Conservation (phyloP, 1,284 basidiomycete genomes). For the Apiotrichum veenhuisii region DNA sequence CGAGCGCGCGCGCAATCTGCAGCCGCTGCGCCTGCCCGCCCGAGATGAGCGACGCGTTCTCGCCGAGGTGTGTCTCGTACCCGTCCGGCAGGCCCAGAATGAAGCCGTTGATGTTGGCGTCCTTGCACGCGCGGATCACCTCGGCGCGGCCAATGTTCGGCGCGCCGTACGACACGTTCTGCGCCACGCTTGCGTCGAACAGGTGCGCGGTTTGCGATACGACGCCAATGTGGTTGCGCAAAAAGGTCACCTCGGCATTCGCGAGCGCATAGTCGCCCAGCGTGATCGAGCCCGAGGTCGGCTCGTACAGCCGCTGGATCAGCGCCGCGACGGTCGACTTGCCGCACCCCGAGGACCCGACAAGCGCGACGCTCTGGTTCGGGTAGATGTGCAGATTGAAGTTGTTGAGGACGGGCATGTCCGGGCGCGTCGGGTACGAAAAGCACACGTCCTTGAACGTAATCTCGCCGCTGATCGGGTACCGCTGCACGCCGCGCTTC, state of each 20-base stretch:
- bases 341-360: slow-evolving; percentile 81
- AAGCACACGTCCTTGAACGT: slow-evolving; percentile 70
- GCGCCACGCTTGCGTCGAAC: slow-evolving; percentile 76
- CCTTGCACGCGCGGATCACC: slow-evolving; percentile 64
- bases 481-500: slow-evolving; percentile 62
- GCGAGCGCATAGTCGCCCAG: slow-evolving; percentile 54
- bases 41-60: slow-evolving; percentile 81
- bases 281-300: slow-evolving; percentile 60
- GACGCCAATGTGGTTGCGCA: slow-evolving; percentile 77
- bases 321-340: slow-evolving; percentile 82
- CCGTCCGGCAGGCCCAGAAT: slow-evolving; percentile 72
- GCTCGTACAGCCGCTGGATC: slow-evolving; percentile 81
- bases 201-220: slow-evolving; percentile 81
- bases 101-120: slow-evolving; percentile 83
- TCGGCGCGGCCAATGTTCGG: slow-evolving; percentile 57
- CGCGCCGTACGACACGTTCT: slow-evolving; percentile 83
- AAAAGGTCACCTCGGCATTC: slow-evolving; percentile 62
- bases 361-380: slow-evolving; percentile 80
- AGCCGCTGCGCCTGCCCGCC: slow-evolving; percentile 93
- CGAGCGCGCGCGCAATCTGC: slow-evolving; percentile 84
- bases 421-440: slow-evolving; percentile 74
- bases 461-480: slow-evolving; percentile 63
- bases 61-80: slow-evolving; percentile 82
- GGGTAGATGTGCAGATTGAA: slow-evolving; percentile 62
- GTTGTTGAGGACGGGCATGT: slow-evolving; percentile 64